phyloP scores from a whole-genome alignment of 1,139 yeast species.

The Saccharomyces hybrid region DNA sequence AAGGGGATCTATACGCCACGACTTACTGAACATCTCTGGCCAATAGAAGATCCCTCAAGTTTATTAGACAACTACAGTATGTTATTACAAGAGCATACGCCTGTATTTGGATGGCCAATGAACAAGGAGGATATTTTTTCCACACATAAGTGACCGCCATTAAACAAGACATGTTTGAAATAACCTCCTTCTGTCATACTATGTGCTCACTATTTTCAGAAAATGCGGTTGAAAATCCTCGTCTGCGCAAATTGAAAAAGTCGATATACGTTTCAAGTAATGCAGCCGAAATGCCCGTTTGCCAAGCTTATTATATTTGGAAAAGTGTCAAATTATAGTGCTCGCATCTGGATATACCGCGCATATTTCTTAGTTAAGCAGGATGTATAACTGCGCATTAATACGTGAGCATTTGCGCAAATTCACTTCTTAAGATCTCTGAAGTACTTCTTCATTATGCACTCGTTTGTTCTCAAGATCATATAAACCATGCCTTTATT shows the following conservation, averaged over 20 bases:
- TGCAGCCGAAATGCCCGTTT: neutral
- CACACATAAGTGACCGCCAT: neutral
- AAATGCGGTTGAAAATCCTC: neutral
- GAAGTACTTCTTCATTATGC: neutral
- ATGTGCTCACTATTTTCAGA: neutral
- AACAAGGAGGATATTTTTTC: neutral
- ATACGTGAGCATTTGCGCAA: neutral
- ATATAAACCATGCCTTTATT: neutral
- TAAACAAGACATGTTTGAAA: neutral
- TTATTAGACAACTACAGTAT: neutral
- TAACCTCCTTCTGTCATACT: neutral
- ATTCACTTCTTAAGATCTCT: neutral
- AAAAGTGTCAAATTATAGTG: neutral
- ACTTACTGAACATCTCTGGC: neutral
- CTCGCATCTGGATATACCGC: neutral
- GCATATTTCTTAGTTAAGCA: neutral
- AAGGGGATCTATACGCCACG: neutral
- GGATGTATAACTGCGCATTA: neutral
- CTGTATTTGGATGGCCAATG: neutral
- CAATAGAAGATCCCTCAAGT: neutral
- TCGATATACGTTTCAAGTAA: neutral
- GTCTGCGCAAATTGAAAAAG: neutral
- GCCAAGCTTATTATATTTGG: neutral
- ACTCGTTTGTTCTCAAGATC: neutral
- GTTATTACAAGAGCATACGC: neutral